Evolutionary conservation across 2,329 filamentous ascomycete genomes (phyloP).

Genomic region (Trichoderma sp.): DNA sequence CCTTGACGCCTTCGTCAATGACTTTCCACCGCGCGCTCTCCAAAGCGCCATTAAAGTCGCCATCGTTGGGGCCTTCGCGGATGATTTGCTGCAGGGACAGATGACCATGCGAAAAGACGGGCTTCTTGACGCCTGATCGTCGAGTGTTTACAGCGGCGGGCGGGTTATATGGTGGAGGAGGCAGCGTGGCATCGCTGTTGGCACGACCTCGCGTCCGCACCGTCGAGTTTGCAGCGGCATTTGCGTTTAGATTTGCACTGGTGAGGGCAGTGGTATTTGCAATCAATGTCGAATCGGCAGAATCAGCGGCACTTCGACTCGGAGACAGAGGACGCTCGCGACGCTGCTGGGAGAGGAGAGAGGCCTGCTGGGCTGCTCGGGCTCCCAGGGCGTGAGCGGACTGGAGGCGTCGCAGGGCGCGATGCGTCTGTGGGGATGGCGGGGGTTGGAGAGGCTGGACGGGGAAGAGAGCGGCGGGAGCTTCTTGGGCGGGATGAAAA

Average conservation of each 20-base stretch:
- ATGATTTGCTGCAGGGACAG: conserved; percentile 73
- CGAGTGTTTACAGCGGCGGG: conserved; percentile 38
- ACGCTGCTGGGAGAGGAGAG: conserved; percentile 65
- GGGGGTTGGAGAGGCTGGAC: conserved; percentile 36
- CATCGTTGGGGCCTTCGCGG: conserved; percentile 75
- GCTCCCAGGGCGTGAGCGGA: conserved; percentile 71
- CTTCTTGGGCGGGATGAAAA: neutral
- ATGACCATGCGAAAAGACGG: conserved; percentile 52
- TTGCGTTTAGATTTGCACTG: neutral
- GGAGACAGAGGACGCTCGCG: conserved; percentile 46
- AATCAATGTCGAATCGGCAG: neutral
- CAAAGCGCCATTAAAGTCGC: conserved; percentile 66
- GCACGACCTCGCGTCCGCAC: conserved; percentile 61
- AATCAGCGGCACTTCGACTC: conserved; percentile 26
- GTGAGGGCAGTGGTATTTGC: neutral
- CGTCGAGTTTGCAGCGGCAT: conserved; percentile 26
- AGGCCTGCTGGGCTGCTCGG: conserved; percentile 49
- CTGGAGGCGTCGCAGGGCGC: conserved; percentile 71
- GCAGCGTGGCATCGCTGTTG: conserved; percentile 68
- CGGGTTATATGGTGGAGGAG: conserved; percentile 39
- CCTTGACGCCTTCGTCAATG: conserved; percentile 73
- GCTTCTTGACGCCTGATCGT: conserved; percentile 44
- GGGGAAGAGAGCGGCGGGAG: neutral
- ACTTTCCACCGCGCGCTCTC: conserved; percentile 73
- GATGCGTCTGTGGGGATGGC: conserved; percentile 64